These are phyloP conservation scores for Carpinus fangiana DNA, from an alignment of 306 rosid species.

Conservation along the genomic window DNA sequence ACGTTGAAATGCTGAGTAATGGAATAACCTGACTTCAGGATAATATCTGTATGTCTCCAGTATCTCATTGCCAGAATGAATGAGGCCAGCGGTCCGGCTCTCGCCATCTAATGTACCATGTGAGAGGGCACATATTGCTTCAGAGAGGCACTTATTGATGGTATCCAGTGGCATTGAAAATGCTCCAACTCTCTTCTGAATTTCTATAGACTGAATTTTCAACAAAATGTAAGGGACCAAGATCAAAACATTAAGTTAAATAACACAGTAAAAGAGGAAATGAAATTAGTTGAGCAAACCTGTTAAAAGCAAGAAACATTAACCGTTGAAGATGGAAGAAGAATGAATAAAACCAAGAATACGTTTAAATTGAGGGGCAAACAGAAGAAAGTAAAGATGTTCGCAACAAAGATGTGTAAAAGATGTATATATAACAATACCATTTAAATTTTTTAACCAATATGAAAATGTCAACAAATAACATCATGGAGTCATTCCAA, in stretches of 20 bases:
- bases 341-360: background rate
- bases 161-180: slow-evolving; percentile 92
- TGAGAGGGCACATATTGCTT: slow-evolving; percentile 85
- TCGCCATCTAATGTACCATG: slow-evolving; percentile 95
- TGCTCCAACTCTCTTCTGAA: slow-evolving; percentile 92
- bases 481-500: background rate
- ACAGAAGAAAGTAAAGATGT: background rate
- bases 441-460: background rate
- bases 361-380: background rate
- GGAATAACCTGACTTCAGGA: slow-evolving; percentile 71
- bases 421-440: background rate
- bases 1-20: slow-evolving; percentile 11
- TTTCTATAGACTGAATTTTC: slow-evolving; percentile 75
- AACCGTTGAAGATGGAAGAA: slow-evolving; percentile 4
- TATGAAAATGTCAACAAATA: background rate
- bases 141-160: slow-evolving; percentile 90
- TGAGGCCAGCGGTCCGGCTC: slow-evolving; percentile 79
- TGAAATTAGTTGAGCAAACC: background rate
- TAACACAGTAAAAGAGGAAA: background rate
- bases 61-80: slow-evolving; percentile 94
- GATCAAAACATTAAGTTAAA: background rate
- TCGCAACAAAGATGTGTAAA: background rate
- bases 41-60: slow-evolving; percentile 72
- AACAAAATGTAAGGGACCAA: background rate
- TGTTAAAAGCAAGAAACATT: background rate